These are phyloP conservation scores for Fusarium marasasianum DNA, from an alignment of 2,329 filamentous ascomycete genomes.

Conservation along the genomic window DNA sequence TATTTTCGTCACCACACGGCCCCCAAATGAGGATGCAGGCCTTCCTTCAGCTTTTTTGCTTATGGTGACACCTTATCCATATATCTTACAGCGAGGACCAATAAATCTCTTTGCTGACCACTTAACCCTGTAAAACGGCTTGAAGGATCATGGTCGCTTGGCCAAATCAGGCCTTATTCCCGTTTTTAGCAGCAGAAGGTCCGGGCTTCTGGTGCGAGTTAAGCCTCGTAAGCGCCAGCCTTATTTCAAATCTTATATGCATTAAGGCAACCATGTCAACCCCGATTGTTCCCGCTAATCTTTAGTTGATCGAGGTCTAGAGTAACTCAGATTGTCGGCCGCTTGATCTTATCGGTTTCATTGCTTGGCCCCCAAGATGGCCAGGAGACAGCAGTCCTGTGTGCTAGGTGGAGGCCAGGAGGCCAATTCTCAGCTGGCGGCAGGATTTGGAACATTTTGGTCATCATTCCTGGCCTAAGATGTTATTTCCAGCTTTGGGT, in stretches of 20 bases:
- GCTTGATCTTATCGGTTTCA: neutral
- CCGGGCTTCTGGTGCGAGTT: neutral
- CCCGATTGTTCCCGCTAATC: neutral
- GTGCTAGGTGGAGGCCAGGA: neutral
- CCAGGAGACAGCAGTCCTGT: neutral
- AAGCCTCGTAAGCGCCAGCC: constrained; percentile 1
- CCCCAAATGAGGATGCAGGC: constrained; percentile 3
- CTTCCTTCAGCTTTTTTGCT: constrained; percentile 1
- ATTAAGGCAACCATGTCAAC: neutral
- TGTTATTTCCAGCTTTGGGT: too few species aligned
- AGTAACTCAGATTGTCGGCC: neutral
- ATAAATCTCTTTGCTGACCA: neutral
- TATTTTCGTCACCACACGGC: neutral
- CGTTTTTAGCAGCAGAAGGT: neutral
- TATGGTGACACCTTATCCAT: neutral
- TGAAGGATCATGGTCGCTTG: neutral
- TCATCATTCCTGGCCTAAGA: neutral
- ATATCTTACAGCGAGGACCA: neutral
- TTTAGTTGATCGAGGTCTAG: neutral
- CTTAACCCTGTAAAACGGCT: neutral
- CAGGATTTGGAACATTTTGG: neutral
- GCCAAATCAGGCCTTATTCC: neutral
- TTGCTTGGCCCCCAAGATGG: neutral
- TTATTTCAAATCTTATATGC: neutral
- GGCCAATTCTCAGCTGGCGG: neutral